phyloP scores from a whole-genome alignment of 2,329 filamentous ascomycete genomes.

The Plenodomus biglobosus region DNA sequence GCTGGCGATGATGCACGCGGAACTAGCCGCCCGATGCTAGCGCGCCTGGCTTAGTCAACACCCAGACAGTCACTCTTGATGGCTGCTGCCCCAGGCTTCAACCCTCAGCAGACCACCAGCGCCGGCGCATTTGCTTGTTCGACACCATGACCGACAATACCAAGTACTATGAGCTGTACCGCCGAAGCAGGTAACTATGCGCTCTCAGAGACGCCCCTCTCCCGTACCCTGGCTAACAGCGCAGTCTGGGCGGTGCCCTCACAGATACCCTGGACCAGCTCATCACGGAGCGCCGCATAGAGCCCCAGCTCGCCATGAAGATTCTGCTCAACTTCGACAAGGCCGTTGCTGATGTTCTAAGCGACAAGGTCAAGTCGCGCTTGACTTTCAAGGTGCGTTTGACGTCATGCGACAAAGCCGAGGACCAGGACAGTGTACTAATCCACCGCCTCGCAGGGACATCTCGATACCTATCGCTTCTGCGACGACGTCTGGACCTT shows the following conservation, averaged over 20 bases:
- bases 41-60: constrained; percentile 15
- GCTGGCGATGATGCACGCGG: constrained; percentile 33
- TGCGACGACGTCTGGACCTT: constrained; percentile 99
- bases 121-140: constrained; percentile 11
- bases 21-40: constrained; percentile 26
- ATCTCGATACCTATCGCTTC: constrained; percentile 97
- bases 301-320: constrained; percentile 98
- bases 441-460: constrained; percentile 63
- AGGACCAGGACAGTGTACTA: constrained; percentile 10
- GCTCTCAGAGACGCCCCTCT: constrained; percentile 5
- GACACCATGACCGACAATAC: constrained; percentile 44
- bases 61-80: constrained; percentile 4
- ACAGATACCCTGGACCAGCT: constrained; percentile 97
- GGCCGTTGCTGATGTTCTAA: constrained; percentile 84
- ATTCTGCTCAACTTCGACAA: constrained; percentile 95
- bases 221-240: constrained; percentile 28
- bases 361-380: constrained; percentile 87
- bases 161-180: constrained; percentile 91
- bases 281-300: constrained; percentile 91
- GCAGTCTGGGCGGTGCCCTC: constrained; percentile 86
- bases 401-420: not conserved
- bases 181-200: constrained; percentile 82
- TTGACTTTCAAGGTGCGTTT: constrained; percentile 85
- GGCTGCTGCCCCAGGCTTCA: constrained; percentile 15
- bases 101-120: constrained; percentile 14